phyloP scores from a whole-genome alignment of 805 yeast species.

The Ogataea allantospora region DNA sequence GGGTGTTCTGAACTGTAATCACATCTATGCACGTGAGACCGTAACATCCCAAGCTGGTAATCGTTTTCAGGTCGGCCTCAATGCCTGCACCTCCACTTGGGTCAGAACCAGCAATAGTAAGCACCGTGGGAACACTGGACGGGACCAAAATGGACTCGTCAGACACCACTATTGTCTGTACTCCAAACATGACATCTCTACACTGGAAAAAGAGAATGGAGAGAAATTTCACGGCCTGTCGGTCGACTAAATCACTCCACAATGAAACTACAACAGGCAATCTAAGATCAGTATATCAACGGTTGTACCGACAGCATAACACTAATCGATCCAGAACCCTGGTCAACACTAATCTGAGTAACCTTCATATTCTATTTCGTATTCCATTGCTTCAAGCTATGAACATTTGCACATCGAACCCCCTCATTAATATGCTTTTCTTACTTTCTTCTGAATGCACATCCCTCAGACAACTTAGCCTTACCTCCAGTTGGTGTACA shows the following conservation, averaged over 20 bases:
- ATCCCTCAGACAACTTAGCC: conserved; percentile 99
- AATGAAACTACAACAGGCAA: background rate
- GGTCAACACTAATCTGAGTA: background rate
- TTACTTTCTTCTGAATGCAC: conserved; percentile 99
- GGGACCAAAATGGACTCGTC: conserved; percentile 1
- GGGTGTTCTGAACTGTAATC: conserved; percentile 76
- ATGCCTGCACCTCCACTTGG: conserved; percentile 91
- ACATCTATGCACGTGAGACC: conserved; percentile 79
- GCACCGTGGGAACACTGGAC: conserved; percentile 33
- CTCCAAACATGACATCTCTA: conserved; percentile 4
- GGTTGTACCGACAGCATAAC: too few relatives aligned
- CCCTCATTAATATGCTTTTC: conserved; percentile 15
- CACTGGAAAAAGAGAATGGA: conserved; percentile 2
- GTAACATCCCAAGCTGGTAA: conserved; percentile 70
- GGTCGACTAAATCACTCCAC: background rate
- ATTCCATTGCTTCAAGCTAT: conserved; percentile 13
- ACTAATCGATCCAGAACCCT: too few relatives aligned
- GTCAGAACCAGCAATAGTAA: conserved; percentile 72
- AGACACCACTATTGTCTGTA: background rate
- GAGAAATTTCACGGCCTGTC: background rate
- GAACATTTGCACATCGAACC: conserved; percentile 5
- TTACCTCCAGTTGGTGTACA: conserved; percentile 99
- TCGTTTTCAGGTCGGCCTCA: conserved; percentile 83
- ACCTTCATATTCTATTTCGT: conserved; percentile 5
- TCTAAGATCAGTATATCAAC: background rate